Evolutionary conservation across 2,329 filamentous ascomycete genomes (phyloP).

Genomic region (Cladophialophora chaetospira): DNA sequence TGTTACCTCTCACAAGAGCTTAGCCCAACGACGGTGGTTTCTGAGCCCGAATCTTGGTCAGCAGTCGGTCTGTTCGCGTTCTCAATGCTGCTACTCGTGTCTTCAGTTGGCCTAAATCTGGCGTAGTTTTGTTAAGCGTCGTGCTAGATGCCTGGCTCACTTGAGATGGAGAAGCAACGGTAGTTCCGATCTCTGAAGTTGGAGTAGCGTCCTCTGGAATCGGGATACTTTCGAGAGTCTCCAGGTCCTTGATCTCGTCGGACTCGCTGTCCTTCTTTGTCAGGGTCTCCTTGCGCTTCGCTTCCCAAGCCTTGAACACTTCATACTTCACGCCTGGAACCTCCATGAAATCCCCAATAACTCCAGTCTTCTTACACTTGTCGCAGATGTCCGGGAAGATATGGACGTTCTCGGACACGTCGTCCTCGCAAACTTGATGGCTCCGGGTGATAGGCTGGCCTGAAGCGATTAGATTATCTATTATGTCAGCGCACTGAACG

Average conservation of each 20-base stretch:
- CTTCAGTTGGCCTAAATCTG: conserved; percentile 15
- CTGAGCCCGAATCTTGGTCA: conserved; percentile 15
- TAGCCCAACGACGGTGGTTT: not conserved
- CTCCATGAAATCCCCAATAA: conserved; percentile 21
- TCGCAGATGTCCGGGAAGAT: conserved; percentile 25
- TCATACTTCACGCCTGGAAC: conserved; percentile 24
- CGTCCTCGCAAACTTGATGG: conserved; percentile 15
- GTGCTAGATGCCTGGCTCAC: conserved; percentile 6
- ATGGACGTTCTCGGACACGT: conserved; percentile 17
- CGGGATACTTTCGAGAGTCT: conserved; percentile 1
- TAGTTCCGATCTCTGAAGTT: not conserved
- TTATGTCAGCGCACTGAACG: conserved; percentile 24
- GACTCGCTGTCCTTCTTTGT: not conserved
- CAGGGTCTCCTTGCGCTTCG: not conserved
- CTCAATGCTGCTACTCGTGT: conserved; percentile 11
- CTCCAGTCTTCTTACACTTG: conserved; percentile 17
- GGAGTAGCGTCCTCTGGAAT: not conserved
- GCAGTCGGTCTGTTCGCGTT: conserved; percentile 16
- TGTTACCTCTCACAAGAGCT: no score
- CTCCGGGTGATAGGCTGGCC: not conserved
- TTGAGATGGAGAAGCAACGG: not conserved
- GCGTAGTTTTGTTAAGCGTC: not conserved
- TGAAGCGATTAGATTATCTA: conserved; percentile 20
- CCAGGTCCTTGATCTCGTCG: not conserved
- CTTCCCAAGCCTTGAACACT: conserved; percentile 18